Base-by-base conservation (phyloP, 352 stramenopile species). In the Phytophthora macrochlamydospora region DNA sequence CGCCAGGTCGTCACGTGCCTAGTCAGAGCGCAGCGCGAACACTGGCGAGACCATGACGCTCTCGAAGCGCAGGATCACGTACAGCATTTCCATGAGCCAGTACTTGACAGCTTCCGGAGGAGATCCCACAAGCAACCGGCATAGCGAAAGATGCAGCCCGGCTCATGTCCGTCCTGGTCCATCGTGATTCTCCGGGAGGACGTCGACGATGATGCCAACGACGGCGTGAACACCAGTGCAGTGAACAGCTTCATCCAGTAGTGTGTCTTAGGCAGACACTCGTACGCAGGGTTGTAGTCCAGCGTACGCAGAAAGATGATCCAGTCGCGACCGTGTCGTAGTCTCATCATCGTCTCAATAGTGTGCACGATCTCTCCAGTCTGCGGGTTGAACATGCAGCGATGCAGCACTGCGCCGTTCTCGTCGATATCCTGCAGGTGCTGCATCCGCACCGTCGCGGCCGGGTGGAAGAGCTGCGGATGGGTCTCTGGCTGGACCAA, bases 1-100 rank as follows among this genome's bases (percentile, higher is more conserved):
- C 18, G 18, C 18, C 18, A 24, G 18, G 18, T 24, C 18, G 18
- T 24, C 18, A 24, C 18, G 18, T 24, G 18, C 18, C 18, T 24
- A 24, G 18, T 24, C 18, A 24, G 18, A 24, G 18, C 18, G 43
- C 9, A 83, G 67, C 4, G 60, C 58, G 43, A 84, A 84, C 14
- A 84, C 64, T 18, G 81, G 79, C 9, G 76, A 51, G 35, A 91
- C 65, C 65, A 91, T 81, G 11, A 70, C 59, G 45, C 74, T 83
- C 54, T 91, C 82, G 52, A 81, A 91, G 3, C 79, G 75, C 32
- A 89, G 67, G 30, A 78, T 71, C 59, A 89, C 77, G 57, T 85
- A 87, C 31, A 87, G 79, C 53, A 91, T 77, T 53, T 91, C 82
- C 49, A 77, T 73, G 46, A 78, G 61, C 82, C 82, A 91, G 29